Evolutionary conservation across 2,329 filamentous ascomycete species (phyloP).

Genomic region (Colletotrichum spinosum): DNA sequence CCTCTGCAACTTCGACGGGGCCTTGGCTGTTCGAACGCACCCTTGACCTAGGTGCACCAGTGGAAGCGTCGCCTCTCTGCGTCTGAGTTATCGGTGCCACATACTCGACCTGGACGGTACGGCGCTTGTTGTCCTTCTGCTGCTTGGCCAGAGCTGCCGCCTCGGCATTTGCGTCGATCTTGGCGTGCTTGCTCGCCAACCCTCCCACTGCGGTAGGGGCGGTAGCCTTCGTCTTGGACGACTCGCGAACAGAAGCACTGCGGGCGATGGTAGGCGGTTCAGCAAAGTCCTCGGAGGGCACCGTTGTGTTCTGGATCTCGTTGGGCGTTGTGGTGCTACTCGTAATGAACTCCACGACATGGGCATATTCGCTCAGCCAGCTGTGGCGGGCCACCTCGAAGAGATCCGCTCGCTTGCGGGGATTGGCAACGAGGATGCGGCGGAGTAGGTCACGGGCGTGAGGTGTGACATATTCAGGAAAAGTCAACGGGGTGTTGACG

Average conservation of each 20-base stretch:
- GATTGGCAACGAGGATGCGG: conserved; percentile 94
- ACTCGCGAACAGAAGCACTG: conserved; percentile 92
- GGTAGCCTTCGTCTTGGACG: conserved; percentile 74
- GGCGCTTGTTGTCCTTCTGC: conserved; percentile 88
- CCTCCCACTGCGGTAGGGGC: conserved; percentile 67
- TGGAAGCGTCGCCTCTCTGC: conserved; percentile 68
- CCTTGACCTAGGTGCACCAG: conserved; percentile 42
- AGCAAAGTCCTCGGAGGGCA: conserved; percentile 61
- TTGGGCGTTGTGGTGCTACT: conserved; percentile 90
- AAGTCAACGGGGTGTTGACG: conserved; percentile 94
- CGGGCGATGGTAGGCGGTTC: conserved; percentile 65
- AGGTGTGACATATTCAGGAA: conserved; percentile 98
- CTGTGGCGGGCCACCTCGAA: conserved; percentile 98
- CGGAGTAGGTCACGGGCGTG: conserved; percentile 93
- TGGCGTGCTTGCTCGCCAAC: conserved; percentile 78
- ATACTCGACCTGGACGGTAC: conserved; percentile 98
- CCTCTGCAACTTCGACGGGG: conserved; percentile 56
- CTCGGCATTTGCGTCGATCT: conserved; percentile 75
- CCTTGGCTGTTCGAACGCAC: conserved; percentile 67
- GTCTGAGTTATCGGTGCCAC: conserved; percentile 92
- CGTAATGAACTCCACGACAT: conserved; percentile 96
- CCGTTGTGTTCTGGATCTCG: conserved; percentile 85
- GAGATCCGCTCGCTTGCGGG: conserved; percentile 91
- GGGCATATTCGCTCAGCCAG: conserved; percentile 97
- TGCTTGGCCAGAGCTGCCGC: conserved; percentile 64